Evolutionary conservation across 306 rosid species (phyloP).

Genomic region (Bauhinia variegata): DNA sequence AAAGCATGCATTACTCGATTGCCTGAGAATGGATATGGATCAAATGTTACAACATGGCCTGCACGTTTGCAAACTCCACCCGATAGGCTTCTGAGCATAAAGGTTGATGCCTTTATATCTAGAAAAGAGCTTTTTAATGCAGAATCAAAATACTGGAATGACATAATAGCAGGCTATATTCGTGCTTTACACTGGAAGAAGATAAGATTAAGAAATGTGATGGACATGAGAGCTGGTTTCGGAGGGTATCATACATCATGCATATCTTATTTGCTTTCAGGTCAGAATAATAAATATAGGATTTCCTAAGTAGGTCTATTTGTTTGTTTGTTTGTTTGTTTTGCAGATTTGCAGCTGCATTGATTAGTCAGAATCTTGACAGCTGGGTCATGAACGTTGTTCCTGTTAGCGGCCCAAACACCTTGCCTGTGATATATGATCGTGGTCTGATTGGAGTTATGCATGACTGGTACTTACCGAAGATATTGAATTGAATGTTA

Average conservation of each 20-base stretch:
- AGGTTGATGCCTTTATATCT: constrained; percentile 73
- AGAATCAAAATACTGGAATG: constrained; percentile 81
- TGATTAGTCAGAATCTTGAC: constrained; percentile 60
- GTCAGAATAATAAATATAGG: constrained; percentile 10
- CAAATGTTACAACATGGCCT: constrained; percentile 76
- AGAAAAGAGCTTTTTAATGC: constrained; percentile 87
- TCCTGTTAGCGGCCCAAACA: constrained; percentile 91
- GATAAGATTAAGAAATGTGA: constrained; percentile 72
- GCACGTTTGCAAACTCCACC: constrained; percentile 82
- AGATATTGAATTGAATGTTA: constrained; percentile 18
- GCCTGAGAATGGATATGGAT: constrained; percentile 71
- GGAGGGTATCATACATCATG: constrained; percentile 89
- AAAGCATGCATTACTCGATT: constrained; percentile 80
- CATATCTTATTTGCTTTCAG: constrained; percentile 23
- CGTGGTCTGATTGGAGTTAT: constrained; percentile 92
- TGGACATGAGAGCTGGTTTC: constrained; percentile 99
- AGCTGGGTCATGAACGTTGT: constrained; percentile 96
- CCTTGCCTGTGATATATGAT: constrained; percentile 89
- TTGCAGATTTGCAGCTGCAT: constrained; percentile 86
- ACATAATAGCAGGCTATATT: constrained; percentile 62
- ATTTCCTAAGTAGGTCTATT: constrained; percentile 23
- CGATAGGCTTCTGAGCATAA: constrained; percentile 84
- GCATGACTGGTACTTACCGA: constrained; percentile 82
- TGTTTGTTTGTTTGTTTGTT: constrained; percentile 35
- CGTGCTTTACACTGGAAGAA: constrained; percentile 73